These are phyloP conservation scores for Ricinus communis DNA, from an alignment of 345 rosid species.

Conservation along the genomic window DNA sequence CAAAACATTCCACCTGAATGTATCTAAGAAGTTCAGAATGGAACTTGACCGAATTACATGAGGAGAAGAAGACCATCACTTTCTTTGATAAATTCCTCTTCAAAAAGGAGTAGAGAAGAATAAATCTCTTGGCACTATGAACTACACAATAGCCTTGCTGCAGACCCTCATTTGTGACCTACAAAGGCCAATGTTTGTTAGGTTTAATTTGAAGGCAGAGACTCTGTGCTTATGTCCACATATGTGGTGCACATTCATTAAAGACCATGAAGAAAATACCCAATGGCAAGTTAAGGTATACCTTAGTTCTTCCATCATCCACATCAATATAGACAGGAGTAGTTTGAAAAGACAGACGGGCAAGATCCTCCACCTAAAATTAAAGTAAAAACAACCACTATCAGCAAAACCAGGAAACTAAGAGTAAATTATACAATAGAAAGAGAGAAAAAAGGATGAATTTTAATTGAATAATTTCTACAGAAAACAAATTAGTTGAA, in stretches of 20 bases:
- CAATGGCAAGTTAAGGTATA: constrained; percentile 23
- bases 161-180: constrained; percentile 97
- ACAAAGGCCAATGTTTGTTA: constrained; percentile 20
- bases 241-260: neutral
- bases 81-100: constrained; percentile 86
- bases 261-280: neutral
- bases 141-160: constrained; percentile 95
- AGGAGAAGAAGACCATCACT: constrained; percentile 97
- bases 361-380: constrained; percentile 90
- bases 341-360: constrained; percentile 83
- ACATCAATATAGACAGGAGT: constrained; percentile 85
- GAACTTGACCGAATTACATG: constrained; percentile 92
- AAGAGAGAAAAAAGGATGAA: neutral
- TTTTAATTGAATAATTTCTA: neutral
- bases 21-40: constrained; percentile 84
- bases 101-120: constrained; percentile 84
- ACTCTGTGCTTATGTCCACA: neutral
- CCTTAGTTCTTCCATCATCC: constrained; percentile 94
- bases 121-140: constrained; percentile 76
- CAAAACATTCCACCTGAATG: constrained; percentile 71
- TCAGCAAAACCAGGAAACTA: neutral
- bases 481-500: neutral
- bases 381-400: neutral
- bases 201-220: constrained; percentile 12
- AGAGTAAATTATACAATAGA: constrained; percentile 6